Evolutionary conservation across 768 basidiomycete species (phyloP), one percentile per base, ranked within the genome.

Genomic region (Russula sp.): DNA sequence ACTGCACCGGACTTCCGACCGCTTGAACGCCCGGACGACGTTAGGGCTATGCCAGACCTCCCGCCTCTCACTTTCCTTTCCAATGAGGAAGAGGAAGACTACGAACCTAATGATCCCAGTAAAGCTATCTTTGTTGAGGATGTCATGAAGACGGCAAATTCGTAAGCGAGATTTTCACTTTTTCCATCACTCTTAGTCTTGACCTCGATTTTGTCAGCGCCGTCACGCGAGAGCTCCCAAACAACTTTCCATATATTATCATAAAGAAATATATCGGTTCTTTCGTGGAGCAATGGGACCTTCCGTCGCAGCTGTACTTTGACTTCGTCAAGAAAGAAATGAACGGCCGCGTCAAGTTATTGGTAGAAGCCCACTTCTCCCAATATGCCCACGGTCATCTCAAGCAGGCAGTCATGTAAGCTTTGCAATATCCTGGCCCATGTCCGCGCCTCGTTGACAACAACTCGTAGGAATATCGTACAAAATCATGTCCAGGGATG

Each of bases 161-260:
- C 70, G 84, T 84, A 70, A 42, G 80, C 69, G 2, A 42, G 18
- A 66, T n/a, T 4, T 18, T 35, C 31, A 6, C 45, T 48, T 1
- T 8, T 9, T 55, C 9, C 48, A 1, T 34, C 35, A 35, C 48
- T 22, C 20, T 20, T 9, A 35, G 35, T 37, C 31, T 39, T 63
- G 16, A 57, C 42, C 13, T 22, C 14, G 10, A 34, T 31, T 16
- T 47, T 56, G 35, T 27, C 58, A 89, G 87, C 13, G 80, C 85
- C 2, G 77, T 84, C 6, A 85, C 87, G 0, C 82, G 87, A 6
- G 87, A 90, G 68, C 78, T 89, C 0, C 87, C 86, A 0, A 84
- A 81, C 3, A 78, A 80, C 58, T 84, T 81, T 59, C 86, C 86
- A 0, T 88, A 83, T 45, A 51, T 67, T 5, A 69, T 73, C 27